Evolutionary conservation across 2,329 filamentous ascomycete species (phyloP), one percentile per base, ranked within the genome.

Genomic region (Lanzia echinophila): DNA sequence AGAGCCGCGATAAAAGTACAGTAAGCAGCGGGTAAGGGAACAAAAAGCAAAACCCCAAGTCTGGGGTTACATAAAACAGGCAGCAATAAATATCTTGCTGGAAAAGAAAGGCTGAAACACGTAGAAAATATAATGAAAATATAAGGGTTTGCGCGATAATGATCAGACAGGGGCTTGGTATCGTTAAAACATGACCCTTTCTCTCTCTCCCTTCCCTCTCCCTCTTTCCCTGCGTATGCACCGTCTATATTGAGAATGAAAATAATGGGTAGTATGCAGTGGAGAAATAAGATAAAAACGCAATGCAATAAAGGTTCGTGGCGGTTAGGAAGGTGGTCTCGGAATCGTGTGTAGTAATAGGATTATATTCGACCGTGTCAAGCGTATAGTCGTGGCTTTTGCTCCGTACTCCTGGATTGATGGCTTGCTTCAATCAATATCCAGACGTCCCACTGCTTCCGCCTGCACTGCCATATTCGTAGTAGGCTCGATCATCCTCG

Each of bases 401-500:
- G 15, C 36, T 24, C 34, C 11, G 17, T 15, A 22, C 15, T 32
- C 34, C 8, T 47, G 17, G 20, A 47, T 24, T 36, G 38, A 45
- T 33, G 39, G 4, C 28, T 47, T 2, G 13, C 3, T 20, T 22
- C 13, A 17, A 32, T 53, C 43, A 53, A 28, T 53, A 53, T 36
- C 50, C 45, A 43, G 52, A 49, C 31, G 52, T 36, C 50, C 65
- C 63, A 28, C 60, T 55, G 51, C 63, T 65, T 28, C 61, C 64
- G 53, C 59, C 60, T 22, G 61, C 61, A 50, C 63, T 65, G 3
- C 60, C 65, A 59, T 65, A 66, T 47, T 67, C 63, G 31, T 67
- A 66, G 43, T 65, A 65, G 10, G 54, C 55, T 46, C 55, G 59
- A 47, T 66, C 64, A 6, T 53, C 53, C 6, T 62, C 60, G 34